Percentiles rank a stretch among this genome's conserved stretches.
Conservation (phyloP, 495 filamentous ascomycete species). For the Aspergillus panamensis region DNA sequence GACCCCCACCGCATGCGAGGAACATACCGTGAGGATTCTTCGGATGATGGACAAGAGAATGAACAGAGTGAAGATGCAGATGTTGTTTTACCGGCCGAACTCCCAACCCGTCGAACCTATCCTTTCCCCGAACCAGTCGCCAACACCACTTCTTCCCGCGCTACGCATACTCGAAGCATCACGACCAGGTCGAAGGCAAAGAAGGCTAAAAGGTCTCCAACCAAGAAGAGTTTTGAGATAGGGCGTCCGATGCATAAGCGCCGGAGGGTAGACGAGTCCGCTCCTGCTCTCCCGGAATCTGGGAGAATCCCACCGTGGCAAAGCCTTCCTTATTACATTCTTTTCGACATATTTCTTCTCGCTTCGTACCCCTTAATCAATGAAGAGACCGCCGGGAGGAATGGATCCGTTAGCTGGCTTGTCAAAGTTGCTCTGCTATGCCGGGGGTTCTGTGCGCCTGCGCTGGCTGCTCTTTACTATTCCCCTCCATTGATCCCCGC, state of each 20-base stretch:
- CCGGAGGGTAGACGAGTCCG: constrained; percentile 23
- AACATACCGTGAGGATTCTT: constrained; percentile 47
- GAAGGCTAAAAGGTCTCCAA: constrained; percentile 18
- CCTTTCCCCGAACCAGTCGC: constrained; percentile 12
- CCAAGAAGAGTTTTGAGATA: constrained; percentile 21
- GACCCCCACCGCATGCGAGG: constrained; percentile 27
- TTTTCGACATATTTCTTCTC: constrained; percentile 63
- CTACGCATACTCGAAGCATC: constrained; percentile 17
- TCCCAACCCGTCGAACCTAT: constrained; percentile 7
- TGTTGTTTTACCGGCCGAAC: constrained; percentile 6
- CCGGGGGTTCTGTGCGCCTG: constrained; percentile 65
- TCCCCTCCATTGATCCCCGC: constrained; percentile 59
- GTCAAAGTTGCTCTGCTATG: constrained; percentile 58
- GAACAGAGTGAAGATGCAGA: constrained; percentile 9
- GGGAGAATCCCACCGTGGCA: constrained; percentile 63
- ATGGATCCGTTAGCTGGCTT: constrained; percentile 56
- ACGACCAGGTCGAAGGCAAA: constrained; percentile 22
- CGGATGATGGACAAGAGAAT: constrained; percentile 31
- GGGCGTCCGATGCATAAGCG: constrained; percentile 31
- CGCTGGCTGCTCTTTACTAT: constrained; percentile 68
- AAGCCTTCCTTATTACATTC: constrained; percentile 66
- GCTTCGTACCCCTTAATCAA: constrained; percentile 61
- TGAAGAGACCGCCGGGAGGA: constrained; percentile 31
- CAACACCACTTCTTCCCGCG: constrained; percentile 21
- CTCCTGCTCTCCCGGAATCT: constrained; percentile 27